A percentile compares a stretch with the other conserved stretches of the same genome.
Evolutionary conservation across 257 asterid genomes (phyloP).

Genomic region (Lithospermum erythrorhizon): DNA sequence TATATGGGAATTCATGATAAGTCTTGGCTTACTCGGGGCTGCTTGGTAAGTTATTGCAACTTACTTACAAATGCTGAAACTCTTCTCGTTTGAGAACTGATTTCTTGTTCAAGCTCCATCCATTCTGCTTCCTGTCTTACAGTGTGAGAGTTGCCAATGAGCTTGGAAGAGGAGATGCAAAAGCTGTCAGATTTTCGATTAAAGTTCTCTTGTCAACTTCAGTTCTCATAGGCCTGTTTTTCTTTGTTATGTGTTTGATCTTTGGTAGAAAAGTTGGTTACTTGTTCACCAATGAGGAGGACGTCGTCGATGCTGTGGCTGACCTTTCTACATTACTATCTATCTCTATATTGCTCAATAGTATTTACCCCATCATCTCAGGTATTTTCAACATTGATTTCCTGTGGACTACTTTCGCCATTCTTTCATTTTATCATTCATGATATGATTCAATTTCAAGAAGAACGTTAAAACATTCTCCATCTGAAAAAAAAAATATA

Average conservation of each 20-base stretch:
- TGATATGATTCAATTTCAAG: no score
- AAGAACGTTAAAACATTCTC: no score
- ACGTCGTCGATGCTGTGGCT: constrained; percentile 29
- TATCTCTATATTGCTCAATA: constrained; percentile 42
- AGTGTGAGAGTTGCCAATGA: constrained; percentile 71
- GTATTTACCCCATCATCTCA: constrained; percentile 56
- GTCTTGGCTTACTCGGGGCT: constrained; percentile 53
- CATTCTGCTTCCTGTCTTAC: background rate
- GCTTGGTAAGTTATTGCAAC: constrained; percentile 29
- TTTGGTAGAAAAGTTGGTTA: constrained; percentile 40
- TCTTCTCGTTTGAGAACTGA: background rate
- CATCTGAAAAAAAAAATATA: no score
- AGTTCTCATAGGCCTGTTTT: constrained; percentile 36
- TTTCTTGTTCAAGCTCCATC: no score
- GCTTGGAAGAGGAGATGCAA: constrained; percentile 60
- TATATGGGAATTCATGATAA: constrained; percentile 54
- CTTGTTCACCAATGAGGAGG: constrained; percentile 34
- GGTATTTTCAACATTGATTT: constrained; percentile 15
- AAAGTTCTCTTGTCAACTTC: constrained; percentile 36
- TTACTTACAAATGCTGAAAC: background rate
- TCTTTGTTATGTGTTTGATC: constrained; percentile 23
- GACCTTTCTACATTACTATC: constrained; percentile 38
- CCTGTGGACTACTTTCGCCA: background rate
- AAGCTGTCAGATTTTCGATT: constrained; percentile 39
- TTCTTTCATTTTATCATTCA: no score